Percentiles rank a stretch among this genome's conserved stretches.
Conservation (phyloP, 768 basidiomycete genomes). For the Russula dissimulans region DNA sequence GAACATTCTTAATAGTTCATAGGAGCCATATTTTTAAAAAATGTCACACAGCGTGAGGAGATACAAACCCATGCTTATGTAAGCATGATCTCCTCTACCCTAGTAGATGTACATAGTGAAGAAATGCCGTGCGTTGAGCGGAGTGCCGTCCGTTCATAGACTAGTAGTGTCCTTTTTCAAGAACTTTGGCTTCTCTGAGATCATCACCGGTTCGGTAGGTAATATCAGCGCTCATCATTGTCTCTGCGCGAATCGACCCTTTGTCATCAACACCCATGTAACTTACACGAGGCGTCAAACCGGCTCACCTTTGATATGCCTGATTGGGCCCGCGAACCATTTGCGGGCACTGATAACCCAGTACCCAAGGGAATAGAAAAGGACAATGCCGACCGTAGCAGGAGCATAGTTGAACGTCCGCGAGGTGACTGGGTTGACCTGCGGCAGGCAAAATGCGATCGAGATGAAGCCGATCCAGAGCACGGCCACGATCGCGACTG, state of each 20-base stretch:
- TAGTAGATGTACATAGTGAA: too few relatives aligned
- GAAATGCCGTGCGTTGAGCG: too few relatives aligned
- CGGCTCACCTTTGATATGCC: conserved; percentile 38
- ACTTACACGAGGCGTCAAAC: too few relatives aligned
- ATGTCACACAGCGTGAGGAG: too few relatives aligned
- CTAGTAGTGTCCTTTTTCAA: background rate
- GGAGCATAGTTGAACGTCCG: conserved; percentile 69
- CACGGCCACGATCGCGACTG: conserved; percentile 48
- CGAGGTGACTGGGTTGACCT: conserved; percentile 57
- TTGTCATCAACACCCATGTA: background rate
- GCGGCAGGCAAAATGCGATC: conserved; percentile 65
- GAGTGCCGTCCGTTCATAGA: too few relatives aligned
- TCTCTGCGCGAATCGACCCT: conserved; percentile 26
- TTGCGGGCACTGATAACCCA: conserved; percentile 64
- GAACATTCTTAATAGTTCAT: too few relatives aligned
- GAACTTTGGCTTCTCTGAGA: conserved; percentile 10
- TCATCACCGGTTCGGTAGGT: conserved; percentile 32
- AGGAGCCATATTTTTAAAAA: too few relatives aligned
- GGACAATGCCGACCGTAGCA: conserved; percentile 68
- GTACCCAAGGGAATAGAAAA: conserved; percentile 53
- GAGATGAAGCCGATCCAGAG: conserved; percentile 65
- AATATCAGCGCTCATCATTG: conserved; percentile 41
- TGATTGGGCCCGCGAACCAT: conserved; percentile 65
- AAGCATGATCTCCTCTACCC: too few relatives aligned
- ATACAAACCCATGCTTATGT: too few relatives aligned